Conservation (phyloP, 2,329 filamentous ascomycete genomes). For the Diaporthe humulicola region DNA sequence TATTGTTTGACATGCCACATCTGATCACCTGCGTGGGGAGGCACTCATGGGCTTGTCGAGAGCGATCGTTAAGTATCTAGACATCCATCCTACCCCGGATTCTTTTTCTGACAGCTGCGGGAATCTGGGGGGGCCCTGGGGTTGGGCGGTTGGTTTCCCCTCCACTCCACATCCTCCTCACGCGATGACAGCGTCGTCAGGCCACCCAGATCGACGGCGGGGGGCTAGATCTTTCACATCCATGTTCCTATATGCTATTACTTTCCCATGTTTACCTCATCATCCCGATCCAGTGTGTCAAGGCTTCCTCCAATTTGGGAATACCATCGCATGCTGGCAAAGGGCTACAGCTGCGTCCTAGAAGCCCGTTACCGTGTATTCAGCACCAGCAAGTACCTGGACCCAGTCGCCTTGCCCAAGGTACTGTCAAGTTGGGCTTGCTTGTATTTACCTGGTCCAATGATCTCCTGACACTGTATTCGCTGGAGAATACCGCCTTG, state of each 20-base stretch:
- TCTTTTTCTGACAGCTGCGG: slow-evolving; percentile 17
- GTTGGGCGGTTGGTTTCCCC: neutral
- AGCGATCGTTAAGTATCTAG: slow-evolving; percentile 21
- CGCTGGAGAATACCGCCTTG: neutral
- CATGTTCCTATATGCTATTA: neutral
- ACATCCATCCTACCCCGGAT: slow-evolving; percentile 20
- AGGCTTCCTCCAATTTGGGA: neutral
- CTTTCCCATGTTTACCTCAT: neutral
- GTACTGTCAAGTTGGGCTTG: neutral
- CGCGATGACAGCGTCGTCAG: slow-evolving; percentile 28
- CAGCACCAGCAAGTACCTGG: neutral
- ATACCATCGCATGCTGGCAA: neutral
- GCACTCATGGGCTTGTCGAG: neutral
- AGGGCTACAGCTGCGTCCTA: neutral
- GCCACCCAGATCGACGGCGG: slow-evolving; percentile 21
- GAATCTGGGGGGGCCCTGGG: slow-evolving; percentile 18
- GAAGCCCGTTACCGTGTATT: neutral
- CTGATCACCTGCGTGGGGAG: neutral
- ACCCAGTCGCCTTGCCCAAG: neutral
- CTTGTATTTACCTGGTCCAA: neutral
- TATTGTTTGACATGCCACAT: slow-evolving; percentile 8
- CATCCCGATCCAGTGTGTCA: neutral
- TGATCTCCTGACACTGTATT: neutral
- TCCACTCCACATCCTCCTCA: slow-evolving; percentile 9
- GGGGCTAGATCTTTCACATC: slow-evolving; percentile 18